phyloP scores from a whole-genome alignment of 257 asterid genomes.

The Orobanche coerulescens region DNA sequence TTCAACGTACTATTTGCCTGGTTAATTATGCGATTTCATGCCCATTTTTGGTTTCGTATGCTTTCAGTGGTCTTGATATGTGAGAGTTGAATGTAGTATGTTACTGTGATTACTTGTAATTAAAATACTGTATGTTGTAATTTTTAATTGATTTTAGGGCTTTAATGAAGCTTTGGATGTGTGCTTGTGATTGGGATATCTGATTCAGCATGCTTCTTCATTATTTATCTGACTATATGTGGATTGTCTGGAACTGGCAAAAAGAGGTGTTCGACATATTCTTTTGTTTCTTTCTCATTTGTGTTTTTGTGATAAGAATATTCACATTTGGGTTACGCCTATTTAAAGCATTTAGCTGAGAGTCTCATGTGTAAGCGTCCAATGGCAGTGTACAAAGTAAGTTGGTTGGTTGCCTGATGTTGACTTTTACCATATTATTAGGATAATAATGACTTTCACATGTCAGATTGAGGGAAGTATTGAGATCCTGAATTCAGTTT shows the following conservation, averaged over 20 bases:
- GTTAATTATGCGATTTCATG: conserved; percentile 17
- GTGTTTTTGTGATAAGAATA: conserved; percentile 11
- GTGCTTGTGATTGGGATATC: conserved; percentile 11
- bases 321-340: background rate
- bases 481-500: conserved; percentile 9
- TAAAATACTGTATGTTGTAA: background rate
- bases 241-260: background rate
- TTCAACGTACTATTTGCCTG: conserved; percentile 7
- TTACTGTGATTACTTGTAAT: conserved; percentile 5
- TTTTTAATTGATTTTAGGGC: conserved; percentile 20
- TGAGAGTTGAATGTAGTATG: conserved; percentile 19
- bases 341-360: conserved; percentile 14
- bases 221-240: conserved; percentile 8
- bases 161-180: conserved; percentile 7
- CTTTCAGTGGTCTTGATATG: conserved; percentile 6
- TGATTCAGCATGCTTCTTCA: conserved; percentile 9
- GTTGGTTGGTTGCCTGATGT: conserved; percentile 3
- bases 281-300: background rate
- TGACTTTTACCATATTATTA: background rate
- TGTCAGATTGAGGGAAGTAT: conserved; percentile 8
- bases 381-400: background rate
- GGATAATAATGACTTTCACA: conserved; percentile 1
- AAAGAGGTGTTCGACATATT: background rate
- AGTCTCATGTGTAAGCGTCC: background rate
- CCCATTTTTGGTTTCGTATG: background rate